Base-by-base conservation (phyloP, 2,329 filamentous ascomycete species). In the Trematosphaeria pertusa region DNA sequence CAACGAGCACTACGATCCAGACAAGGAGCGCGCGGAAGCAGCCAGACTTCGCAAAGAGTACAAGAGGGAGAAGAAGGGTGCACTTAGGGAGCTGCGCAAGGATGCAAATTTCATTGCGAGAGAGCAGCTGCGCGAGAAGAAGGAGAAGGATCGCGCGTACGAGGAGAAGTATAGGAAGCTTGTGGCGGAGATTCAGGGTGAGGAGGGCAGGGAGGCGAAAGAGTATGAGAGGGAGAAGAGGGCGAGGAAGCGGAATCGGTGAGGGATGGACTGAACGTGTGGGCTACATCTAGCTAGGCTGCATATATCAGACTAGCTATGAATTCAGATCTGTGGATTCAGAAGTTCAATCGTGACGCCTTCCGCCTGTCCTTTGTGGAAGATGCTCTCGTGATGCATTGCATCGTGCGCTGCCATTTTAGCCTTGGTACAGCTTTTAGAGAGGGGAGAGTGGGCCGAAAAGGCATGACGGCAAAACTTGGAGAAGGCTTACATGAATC, bases 91-190 rank as follows among this genome's bases (percentile, higher is more conserved):
- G 75, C 78, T 99, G 62, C 84, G 94, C 69, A 97, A 97, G 80
- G 95, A 99, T 65, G 89, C 91, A 44, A 90, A 88, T 72, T 97
- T 99, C 69, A 85, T 97, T 77, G 91, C 91, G 24, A 82, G 93
- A 59, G 92, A 97, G 81, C 89, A 89, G 73, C 79, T 99, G 64
- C 83, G 85, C 63, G 81, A 95, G 78, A 97, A 97, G 86, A 96
- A 92, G 81, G 89, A 89, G 77, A 87, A 85, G 77, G 94, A 97
- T 78, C 85, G 84, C 47, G 91, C 89, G 57, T 97, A 99, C 79
- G 93, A 97, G 80, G 89, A 89, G 80, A 97, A 97, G 82, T 96
- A 93, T 79, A 89, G 88, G 80, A 84, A 88, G 57, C 79, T 99
- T 50, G 85, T 97, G 60, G 89, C 92, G 8, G 92, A 97, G 81